These are phyloP conservation scores for Leptographium lundbergii DNA, from an alignment of 2,329 filamentous ascomycete genomes.

Conservation along the genomic window DNA sequence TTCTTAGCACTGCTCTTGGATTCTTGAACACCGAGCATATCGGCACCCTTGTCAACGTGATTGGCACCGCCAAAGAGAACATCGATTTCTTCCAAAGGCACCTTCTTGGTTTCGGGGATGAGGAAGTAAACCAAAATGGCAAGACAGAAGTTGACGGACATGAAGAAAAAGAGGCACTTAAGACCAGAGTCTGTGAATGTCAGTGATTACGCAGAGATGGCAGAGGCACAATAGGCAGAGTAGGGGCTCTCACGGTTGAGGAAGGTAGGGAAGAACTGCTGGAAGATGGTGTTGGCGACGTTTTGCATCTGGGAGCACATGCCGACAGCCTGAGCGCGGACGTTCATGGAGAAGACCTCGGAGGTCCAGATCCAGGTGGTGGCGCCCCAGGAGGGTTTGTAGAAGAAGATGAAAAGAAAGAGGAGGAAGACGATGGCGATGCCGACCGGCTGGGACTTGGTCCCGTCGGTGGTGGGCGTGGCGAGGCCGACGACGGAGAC, in stretches of 20 bases:
- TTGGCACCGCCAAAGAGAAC: conserved; percentile 42
- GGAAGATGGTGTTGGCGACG: conserved; percentile 50
- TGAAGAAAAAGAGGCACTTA: conserved; percentile 28
- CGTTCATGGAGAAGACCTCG: conserved; percentile 56
- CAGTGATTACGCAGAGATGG: too few relatives aligned
- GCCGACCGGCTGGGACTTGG: conserved; percentile 44
- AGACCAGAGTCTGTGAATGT: conserved; percentile 19
- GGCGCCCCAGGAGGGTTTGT: conserved; percentile 55
- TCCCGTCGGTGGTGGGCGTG: conserved; percentile 37
- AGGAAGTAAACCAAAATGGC: conserved; percentile 32
- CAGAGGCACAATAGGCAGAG: not conserved
- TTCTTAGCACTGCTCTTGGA: too few relatives aligned
- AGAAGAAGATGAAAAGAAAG: conserved; percentile 50
- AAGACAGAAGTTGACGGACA: conserved; percentile 29
- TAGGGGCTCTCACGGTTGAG: conserved; percentile 28
- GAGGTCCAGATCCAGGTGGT: conserved; percentile 58
- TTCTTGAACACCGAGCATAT: conserved; percentile 23
- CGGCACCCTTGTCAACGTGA: conserved; percentile 40
- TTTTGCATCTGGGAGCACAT: conserved; percentile 48
- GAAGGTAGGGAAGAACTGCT: conserved; percentile 57
- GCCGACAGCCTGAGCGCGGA: conserved; percentile 56
- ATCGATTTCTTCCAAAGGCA: conserved; percentile 43
- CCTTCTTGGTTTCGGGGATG: conserved; percentile 32
- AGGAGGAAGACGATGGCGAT: conserved; percentile 52
- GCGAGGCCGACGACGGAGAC: conserved; percentile 30